Evolutionary conservation across 495 filamentous ascomycete species (phyloP), one percentile per base, ranked within the genome.

Genomic region (Tuber borchii): DNA sequence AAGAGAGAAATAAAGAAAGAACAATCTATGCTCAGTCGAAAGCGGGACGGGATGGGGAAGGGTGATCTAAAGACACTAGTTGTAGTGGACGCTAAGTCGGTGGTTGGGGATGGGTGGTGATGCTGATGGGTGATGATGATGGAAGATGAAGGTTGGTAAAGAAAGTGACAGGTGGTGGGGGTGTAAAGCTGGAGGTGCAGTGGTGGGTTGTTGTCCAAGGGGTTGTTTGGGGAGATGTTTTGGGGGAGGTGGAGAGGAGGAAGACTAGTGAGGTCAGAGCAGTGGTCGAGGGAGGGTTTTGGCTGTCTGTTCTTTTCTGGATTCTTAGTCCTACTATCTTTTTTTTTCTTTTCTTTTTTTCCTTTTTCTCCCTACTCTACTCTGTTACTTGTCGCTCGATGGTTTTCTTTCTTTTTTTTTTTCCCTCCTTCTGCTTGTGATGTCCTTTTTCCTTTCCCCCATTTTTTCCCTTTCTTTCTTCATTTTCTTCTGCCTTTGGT

Each of bases 21-120:
- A 61, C 51, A 61, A 65, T 65, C 56, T 65, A 65, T 65, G 56
- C 26, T 73, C 74, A 70, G 79, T 69, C 74, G 70, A 71, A 84
- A 81, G 78, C 72, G 75, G 77, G 75, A 74, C 72, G 72, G 71
- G 71, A 74, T 61, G 39, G 26, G 31, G 74, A 39, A 73, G 43
- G 37, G 74, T 19, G 46, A 65, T 51, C 34, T 71, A 72, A 48
- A 31, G 48, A 42, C 40, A 56, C 46, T 68, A 73, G 71, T 48
- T 69, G 70, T 65, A 48, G 71, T 22, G 74, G 51, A 65, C 14
- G 71, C 39, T 70, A 44, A 45, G 61, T 40, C 56, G 14, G 51
- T 71, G 37, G 74, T 46, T 61, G 37, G 74, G 78, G 39, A 71
- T 34, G 45, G 73, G 71, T 69, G 73, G 69, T 68, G 65, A 51